Percentiles rank a stretch among this genome's conserved stretches.
phyloP scores from a whole-genome alignment of 345 rosid species.

The Sisymbrium altissimum region DNA sequence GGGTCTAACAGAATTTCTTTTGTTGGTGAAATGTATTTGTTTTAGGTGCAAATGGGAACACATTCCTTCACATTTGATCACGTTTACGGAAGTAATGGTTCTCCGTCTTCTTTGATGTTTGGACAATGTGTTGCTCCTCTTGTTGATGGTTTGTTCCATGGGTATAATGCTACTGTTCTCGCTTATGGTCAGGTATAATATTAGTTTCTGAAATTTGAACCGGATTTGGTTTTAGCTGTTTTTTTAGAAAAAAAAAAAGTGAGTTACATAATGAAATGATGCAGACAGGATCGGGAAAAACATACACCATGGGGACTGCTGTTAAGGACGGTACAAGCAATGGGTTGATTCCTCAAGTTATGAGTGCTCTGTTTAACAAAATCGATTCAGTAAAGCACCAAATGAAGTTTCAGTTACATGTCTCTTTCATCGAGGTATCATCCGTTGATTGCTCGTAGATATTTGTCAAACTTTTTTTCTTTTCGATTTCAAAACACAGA shows the following conservation, averaged over 20 bases:
- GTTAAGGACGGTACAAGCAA: conserved; percentile 50
- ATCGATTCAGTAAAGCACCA: conserved; percentile 54
- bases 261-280: conserved; percentile 8
- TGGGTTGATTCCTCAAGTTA: conserved; percentile 76
- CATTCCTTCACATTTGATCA: conserved; percentile 81
- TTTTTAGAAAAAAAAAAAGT: too few relatives aligned
- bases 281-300: conserved; percentile 92
- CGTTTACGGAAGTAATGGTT: conserved; percentile 67
- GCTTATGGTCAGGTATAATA: conserved; percentile 83
- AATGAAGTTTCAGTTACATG: conserved; percentile 64
- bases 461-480: neutral
- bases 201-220: neutral
- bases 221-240: neutral
- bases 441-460: neutral
- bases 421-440: conserved; percentile 81
- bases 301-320: conserved; percentile 87
- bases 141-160: conserved; percentile 75
- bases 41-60: conserved; percentile 69
- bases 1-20: neutral
- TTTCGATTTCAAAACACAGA: neutral
- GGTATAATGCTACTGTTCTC: conserved; percentile 80
- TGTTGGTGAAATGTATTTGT: conserved; percentile 25
- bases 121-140: conserved; percentile 69
- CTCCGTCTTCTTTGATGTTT: conserved; percentile 59
- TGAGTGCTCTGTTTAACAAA: conserved; percentile 60